Evolutionary conservation across 192 early-diverging fungal species (phyloP), one percentile per base, ranked within the genome.

Genomic region (Coemansia reversa): DNA sequence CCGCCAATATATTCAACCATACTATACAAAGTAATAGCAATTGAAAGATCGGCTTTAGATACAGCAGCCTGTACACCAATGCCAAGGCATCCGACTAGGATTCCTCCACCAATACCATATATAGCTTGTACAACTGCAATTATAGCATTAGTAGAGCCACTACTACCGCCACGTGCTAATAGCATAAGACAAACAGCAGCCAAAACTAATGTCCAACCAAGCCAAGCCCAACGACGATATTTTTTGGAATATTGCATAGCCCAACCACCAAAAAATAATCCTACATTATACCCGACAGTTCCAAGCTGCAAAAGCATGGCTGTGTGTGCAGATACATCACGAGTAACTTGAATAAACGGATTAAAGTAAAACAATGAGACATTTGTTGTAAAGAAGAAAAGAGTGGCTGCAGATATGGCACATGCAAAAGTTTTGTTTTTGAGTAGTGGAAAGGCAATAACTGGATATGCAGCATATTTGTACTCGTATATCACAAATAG

Each of bases 391-490:
- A 65, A 74, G 68, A 65, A 80, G 55, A 80, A 74, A 49, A 80
- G 67, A 7, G 51, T 74, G 2, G 63, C 77, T 1, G 77, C 67
- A 2, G 70, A 42, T 14, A 74, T 72, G 8, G 78, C 70, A 20
- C 62, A 71, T 2, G 78, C 48, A 54, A 75, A 75, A 9, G 72
- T 87, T 3, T 78, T 74, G 62, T 49, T 56, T 48, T 66, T 62
- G 63, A 79, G 62, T 42, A 83, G 62, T 5, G 59, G 58, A 28
- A 76, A 64, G 0, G 72, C 66, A 11, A 83, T 54, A 7, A 95
- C 75, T 19, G 94, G 93, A 52, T 86, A 86, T 12, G 70, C 53
- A 0, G 93, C 85, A 24, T 86, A 14, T 28, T 81, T 72, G n/a
- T 63, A 49, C 74, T 96, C 92, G 49, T 76, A 73, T 57, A 52